Base-by-base conservation (phyloP, 257 asterid genomes). In the Solanum tacnaense region DNA sequence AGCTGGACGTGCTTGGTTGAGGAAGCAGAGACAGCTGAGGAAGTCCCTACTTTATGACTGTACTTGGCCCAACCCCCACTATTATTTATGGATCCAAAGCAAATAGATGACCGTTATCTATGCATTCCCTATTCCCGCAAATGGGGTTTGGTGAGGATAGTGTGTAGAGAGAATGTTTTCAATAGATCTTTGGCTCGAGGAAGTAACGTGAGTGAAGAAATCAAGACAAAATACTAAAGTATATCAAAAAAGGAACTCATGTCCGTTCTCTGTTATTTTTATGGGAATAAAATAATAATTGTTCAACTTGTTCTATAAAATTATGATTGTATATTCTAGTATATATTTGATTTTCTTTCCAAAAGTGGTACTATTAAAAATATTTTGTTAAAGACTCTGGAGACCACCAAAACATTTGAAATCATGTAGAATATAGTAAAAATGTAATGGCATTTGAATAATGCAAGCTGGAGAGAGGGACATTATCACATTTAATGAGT, bases 1-100 rank as follows among this genome's bases (percentile, higher is more conserved):
- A 90, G 90, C 89, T 88, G 92, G 91, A 87, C 94, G 92, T 94
- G 62, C 39, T 74, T 91, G 90, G 38, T 67, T 58, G 72, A 84
- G 10, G 75, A 87, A 49, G 52, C 52, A 7, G 18, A 35, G 88
- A 21, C 38, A 86, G 71, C 46, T 71, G 84, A 52, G 62, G 25
- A 49, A 82, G 86, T 49, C 44, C 86, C 86, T 31, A 82, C 68
- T 18, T 39, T 46, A 15, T 85, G 32, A 2, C 79, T 39, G 1
- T 85, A 68, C 82, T 68, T 39, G 82, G 18, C 87, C 82, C 82
- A 27, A 5, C 4, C 29, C 41, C 87, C 29, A 68, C 82, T 49
- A 46, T 39, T n/a, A 39, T 67, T 9, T 27, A 68, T 74, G 81
- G 60, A 68, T 16, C 44, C 82, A 62, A 27, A 85, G 21, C 65